Base-by-base conservation (phyloP, 202 grass and related monocot species). In the Panicum hallii region DNA sequence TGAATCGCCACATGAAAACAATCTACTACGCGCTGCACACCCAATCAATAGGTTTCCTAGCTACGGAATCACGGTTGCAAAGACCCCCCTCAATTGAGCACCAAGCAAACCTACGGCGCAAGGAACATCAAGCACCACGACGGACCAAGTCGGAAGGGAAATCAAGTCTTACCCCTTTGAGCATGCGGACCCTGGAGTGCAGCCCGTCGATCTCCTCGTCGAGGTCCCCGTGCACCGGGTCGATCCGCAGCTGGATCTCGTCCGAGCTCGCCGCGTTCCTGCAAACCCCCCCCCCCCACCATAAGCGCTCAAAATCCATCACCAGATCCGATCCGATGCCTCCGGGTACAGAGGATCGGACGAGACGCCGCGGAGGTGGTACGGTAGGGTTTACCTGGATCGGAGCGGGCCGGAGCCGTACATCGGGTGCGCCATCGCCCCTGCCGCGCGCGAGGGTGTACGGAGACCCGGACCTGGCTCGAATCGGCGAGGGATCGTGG, bases 221-320 rank as follows among this genome's bases (percentile, higher is more conserved):
- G 80, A 96, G 87, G 67, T 96, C 89, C 2, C 84, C 89, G 7
- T 96, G 89, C 49, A 96, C 64, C 65, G 93, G 93, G 70, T 96
- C 91, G 83, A 96, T 96, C 86, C 91, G 81, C 89, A 95, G 89
- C 89, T 95, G 91, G 72, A 95, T 95, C 87, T 95, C 91, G 50
- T 95, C 90, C 14, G 84, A 95, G 64, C 72, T 77, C 72, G 78
- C 45, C 84, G 82, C 63, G 40, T 90, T 90, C 80, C 91, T 96
- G 70, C 71, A 32, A 87, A 45, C 22, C 7, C 32, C 26, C 26
- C 26, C 26, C 26, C 79, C 60, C 38, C 79, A 47, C 23, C 23
- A 14, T 47, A 41, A 70, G 44, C 17, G 42, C 2, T 45, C 42
- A 15, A 63, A 73, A 64, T n/a, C 80, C 7, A 45, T 66, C 60